These are phyloP conservation scores for Penicillium sclerotiorum DNA, from an alignment of 2,329 filamentous ascomycete genomes.

Conservation along the genomic window DNA sequence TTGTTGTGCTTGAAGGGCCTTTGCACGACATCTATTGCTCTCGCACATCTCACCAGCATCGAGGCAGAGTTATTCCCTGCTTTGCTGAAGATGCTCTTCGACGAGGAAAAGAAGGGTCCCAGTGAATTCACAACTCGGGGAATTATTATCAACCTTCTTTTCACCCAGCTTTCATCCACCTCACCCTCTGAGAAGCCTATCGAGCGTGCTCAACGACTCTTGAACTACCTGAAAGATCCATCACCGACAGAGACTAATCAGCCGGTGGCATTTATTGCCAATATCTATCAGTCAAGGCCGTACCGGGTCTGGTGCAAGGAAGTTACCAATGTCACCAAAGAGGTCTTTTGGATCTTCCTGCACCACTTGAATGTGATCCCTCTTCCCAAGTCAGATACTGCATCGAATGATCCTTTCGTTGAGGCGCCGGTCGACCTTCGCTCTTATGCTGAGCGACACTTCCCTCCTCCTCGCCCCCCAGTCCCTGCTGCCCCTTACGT, in stretches of 20 bases:
- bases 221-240: constrained; percentile 79
- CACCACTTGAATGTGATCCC: constrained; percentile 89
- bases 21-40: constrained; percentile 84
- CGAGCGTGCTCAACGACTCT: constrained; percentile 68
- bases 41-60: constrained; percentile 78
- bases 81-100: constrained; percentile 85
- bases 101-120: constrained; percentile 96
- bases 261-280: constrained; percentile 81
- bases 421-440: constrained; percentile 21
- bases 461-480: constrained; percentile 82
- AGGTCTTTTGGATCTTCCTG: constrained; percentile 99
- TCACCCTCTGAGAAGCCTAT: constrained; percentile 62
- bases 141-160: constrained; percentile 85
- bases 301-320: constrained; percentile 96
- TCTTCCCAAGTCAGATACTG: constrained; percentile 34
- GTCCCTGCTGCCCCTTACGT: constrained; percentile 95
- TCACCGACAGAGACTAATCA: constrained; percentile 72
- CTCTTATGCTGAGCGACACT: constrained; percentile 61
- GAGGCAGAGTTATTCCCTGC: constrained; percentile 82
- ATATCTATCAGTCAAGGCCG: constrained; percentile 83
- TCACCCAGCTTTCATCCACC: constrained; percentile 79
- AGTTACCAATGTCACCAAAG: constrained; percentile 87
- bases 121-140: constrained; percentile 93
- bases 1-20: constrained; percentile 91
- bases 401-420: constrained; percentile 34